These are phyloP conservation scores for Claviceps digitariae DNA, from an alignment of 2,329 filamentous ascomycete genomes.

Conservation along the genomic window DNA sequence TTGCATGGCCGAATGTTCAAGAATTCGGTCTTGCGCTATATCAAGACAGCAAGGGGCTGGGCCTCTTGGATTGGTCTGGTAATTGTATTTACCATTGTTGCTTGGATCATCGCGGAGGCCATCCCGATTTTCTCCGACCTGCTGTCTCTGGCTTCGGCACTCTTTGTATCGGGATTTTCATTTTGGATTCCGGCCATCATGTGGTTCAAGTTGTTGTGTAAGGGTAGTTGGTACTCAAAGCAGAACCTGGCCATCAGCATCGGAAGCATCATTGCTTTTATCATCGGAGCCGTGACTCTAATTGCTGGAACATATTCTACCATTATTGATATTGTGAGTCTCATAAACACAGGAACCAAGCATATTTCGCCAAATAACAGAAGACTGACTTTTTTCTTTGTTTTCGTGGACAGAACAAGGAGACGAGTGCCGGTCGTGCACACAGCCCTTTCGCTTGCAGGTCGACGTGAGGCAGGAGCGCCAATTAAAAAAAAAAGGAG, in stretches of 20 bases:
- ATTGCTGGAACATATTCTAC: constrained; percentile 14
- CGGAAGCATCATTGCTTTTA: constrained; percentile 10
- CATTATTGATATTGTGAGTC: constrained; percentile 15
- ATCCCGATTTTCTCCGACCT: constrained; percentile 60
- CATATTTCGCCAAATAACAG: not conserved
- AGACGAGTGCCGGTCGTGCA: constrained; percentile 9
- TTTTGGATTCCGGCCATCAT: constrained; percentile 26
- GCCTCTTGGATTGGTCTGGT: constrained; percentile 45
- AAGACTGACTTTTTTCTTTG: not conserved
- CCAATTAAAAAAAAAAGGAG: constrained; percentile 2
- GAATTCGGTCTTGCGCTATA: constrained; percentile 28
- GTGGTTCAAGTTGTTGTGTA: constrained; percentile 25
- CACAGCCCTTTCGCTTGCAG: constrained; percentile 10
- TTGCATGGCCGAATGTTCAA: constrained; percentile 32
- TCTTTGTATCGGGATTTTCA: constrained; percentile 30
- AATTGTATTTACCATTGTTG: constrained; percentile 41
- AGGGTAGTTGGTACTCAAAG: constrained; percentile 13
- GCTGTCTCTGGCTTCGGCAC: constrained; percentile 36
- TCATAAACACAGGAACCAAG: not conserved
- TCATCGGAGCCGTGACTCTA: constrained; percentile 13
- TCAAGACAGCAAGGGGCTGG: constrained; percentile 36
- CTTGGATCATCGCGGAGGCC: constrained; percentile 57
- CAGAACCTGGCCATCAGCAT: constrained; percentile 12
- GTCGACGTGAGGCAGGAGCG: not conserved
- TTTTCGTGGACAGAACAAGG: constrained; percentile 7